Evolutionary conservation across 108 stramenopile species (phyloP).

Genomic region (Schizochytrium sp.): DNA sequence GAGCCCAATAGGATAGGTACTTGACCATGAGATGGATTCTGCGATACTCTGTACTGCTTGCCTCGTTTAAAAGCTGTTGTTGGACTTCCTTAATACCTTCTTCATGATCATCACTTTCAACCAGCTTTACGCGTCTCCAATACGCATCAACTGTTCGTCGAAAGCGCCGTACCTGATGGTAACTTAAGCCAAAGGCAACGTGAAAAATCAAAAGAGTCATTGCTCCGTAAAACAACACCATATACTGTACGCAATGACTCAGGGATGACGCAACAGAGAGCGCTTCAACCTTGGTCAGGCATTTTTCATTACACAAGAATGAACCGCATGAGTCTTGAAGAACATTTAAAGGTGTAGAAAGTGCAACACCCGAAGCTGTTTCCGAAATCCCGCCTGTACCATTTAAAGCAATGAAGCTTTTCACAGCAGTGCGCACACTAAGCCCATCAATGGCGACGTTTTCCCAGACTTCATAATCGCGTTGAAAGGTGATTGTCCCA

Average conservation of each 20-base stretch:
- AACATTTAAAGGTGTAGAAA: neutral
- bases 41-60: conserved; percentile 48
- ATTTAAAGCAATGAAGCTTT: neutral
- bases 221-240: conserved; percentile 35
- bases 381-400: neutral
- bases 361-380: neutral
- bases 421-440: neutral
- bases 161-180: conserved; percentile 34
- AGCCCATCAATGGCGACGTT: neutral
- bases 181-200: conserved; percentile 23
- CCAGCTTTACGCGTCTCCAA: conserved; percentile 37
- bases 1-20: conserved; percentile 53
- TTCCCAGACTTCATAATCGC: conserved; percentile 33
- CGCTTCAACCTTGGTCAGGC: conserved; percentile 1
- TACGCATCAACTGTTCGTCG: neutral
- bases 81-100: conserved; percentile 13
- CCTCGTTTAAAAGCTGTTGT: conserved; percentile 59
- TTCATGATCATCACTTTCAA: neutral
- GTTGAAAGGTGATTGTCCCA: conserved; percentile 31
- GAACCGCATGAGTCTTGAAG: conserved; percentile 6
- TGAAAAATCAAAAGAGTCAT: conserved; percentile 5
- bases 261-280: neutral
- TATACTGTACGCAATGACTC: conserved; percentile 31
- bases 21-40: conserved; percentile 42
- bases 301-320: conserved; percentile 13